Percentiles rank a stretch among this genome's conserved stretches.
Conservation (phyloP, 2,329 filamentous ascomycete genomes). For the Botrytis byssoidea region DNA sequence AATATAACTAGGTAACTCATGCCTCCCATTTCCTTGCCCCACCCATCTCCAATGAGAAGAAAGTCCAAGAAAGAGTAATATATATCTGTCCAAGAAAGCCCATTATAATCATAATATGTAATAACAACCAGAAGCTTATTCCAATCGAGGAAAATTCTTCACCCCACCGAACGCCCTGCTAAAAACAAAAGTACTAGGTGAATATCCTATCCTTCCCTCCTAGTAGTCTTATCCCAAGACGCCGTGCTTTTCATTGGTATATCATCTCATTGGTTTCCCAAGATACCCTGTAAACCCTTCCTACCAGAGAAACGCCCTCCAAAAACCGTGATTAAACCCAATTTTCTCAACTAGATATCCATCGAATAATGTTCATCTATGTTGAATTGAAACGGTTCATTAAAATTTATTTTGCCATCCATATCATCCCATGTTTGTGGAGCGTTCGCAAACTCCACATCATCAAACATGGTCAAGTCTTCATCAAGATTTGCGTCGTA, state of each 20-base stretch:
- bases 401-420: slow-evolving; percentile 45
- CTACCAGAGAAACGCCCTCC: slow-evolving; percentile 22
- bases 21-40: background rate
- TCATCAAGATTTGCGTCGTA: slow-evolving; percentile 36
- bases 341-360: slow-evolving; percentile 37
- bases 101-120: slow-evolving; percentile 5
- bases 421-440: slow-evolving; percentile 50
- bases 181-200: slow-evolving; percentile 13
- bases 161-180: slow-evolving; percentile 13
- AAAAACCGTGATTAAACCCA: slow-evolving; percentile 22
- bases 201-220: slow-evolving; percentile 15
- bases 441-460: slow-evolving; percentile 32
- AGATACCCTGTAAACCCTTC: slow-evolving; percentile 21
- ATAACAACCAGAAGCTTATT: background rate
- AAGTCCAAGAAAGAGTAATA: background rate
- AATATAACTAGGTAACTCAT: background rate
- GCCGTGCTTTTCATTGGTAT: slow-evolving; percentile 30
- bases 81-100: background rate
- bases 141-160: background rate
- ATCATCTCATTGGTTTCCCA: slow-evolving; percentile 19
- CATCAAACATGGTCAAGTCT: slow-evolving; percentile 35
- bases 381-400: slow-evolving; percentile 55
- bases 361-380: slow-evolving; percentile 44
- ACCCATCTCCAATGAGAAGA: background rate
- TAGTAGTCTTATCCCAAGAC: slow-evolving; percentile 19